A percentile compares a stretch with the other conserved stretches of the same genome.
phyloP scores from a whole-genome alignment of 768 basidiomycete genomes.

The Coprinellus aureogranulatus region DNA sequence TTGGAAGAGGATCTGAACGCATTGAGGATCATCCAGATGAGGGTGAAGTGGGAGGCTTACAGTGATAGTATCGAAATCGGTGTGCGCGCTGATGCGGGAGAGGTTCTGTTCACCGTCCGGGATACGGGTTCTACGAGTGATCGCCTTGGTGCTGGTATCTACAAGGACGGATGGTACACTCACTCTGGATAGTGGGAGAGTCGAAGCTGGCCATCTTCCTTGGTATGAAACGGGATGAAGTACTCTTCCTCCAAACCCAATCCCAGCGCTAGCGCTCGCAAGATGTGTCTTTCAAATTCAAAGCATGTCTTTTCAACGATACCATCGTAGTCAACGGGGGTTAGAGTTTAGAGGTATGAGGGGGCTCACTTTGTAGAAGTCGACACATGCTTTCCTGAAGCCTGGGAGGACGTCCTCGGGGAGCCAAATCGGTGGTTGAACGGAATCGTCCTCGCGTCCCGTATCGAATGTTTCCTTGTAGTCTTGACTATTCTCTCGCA shows the following conservation, averaged over 20 bases:
- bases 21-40: no score
- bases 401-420: constrained; percentile 51
- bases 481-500: constrained; percentile 31
- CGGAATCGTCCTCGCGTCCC: constrained; percentile 45
- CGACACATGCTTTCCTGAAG: constrained; percentile 49
- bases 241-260: constrained; percentile 43
- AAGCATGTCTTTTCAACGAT: constrained; percentile 37
- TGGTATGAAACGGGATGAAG: constrained; percentile 41
- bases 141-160: no score
- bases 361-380: constrained; percentile 47
- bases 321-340: no score
- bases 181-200: constrained; percentile 56
- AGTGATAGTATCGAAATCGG: constrained; percentile 58
- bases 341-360: background rate
- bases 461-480: constrained; percentile 56
- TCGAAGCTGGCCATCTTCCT: constrained; percentile 51
- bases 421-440: constrained; percentile 58
- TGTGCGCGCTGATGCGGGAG: constrained; percentile 46
- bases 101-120: constrained; percentile 34
- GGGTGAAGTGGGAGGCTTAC: constrained; percentile 15
- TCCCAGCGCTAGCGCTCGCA: constrained; percentile 49
- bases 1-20: constrained; percentile 46
- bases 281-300: constrained; percentile 39
- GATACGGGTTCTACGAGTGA: constrained; percentile 14
- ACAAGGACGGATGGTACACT: no score